Evolutionary conservation across 2,329 filamentous ascomycete genomes (phyloP), one percentile per base, ranked within the genome.

Genomic region (Neophaeococcomyces mojaviensis): DNA sequence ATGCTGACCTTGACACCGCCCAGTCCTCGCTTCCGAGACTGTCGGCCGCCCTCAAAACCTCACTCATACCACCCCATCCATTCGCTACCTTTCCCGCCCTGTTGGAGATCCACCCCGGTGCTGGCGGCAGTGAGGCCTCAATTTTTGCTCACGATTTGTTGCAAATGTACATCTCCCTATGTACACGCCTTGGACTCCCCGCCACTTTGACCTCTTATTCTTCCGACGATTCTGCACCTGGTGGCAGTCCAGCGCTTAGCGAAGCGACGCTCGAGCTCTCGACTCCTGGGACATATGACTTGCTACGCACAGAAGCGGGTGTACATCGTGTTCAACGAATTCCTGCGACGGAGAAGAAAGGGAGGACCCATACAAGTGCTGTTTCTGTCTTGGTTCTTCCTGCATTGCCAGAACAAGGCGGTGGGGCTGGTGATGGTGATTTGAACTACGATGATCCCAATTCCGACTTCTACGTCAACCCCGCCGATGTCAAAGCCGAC

Each of bases 251-350:
- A 3, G 84, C 88, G 52, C 73, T 97, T 2, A 81, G 85, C 46
- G 92, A 97, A 69, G 92, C 87, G 6, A 80, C 98, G 19, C 74
- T 98, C 20, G 88, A 96, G 63, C 73, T 98, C 30, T 78, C 83
- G 48, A 77, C 81, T 40, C 68, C 78, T 1, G 87, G 87, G 24
- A 82, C 88, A 18, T 98, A 95, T 65, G 86, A 84, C 49, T 61
- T 79, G 1, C 79, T 98, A 58, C 79, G 90, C 50, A 83, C 83
- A 57, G 92, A 98, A 66, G 87, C 90, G 2, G 92, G 92, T 26
- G 92, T 98, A 55, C 92, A 98, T 64, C 80, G 92, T 22, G 92
- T 98, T 0, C 92, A 98, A 70, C 81, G 92, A 20, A 83, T 98
- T 3, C 92, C 92, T 1, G 82, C 82, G 9, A 98, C 92, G 1